phyloP scores from a whole-genome alignment of 2,329 filamentous ascomycete species.

The Stemphylium vesicarium region DNA sequence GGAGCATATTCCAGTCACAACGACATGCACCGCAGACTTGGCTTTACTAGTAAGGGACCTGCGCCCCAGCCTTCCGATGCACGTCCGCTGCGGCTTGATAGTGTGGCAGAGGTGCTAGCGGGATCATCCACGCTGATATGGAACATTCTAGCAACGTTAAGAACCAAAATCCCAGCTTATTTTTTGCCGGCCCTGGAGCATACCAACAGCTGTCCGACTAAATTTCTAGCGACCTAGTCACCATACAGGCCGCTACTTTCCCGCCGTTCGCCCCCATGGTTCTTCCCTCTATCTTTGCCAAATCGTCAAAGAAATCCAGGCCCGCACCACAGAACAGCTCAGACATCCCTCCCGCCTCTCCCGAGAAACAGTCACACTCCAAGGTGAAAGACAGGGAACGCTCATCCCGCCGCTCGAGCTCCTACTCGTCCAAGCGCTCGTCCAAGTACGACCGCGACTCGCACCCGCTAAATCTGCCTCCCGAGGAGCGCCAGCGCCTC shows the following conservation, averaged over 20 bases:
- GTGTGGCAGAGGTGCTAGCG: slow-evolving; percentile 25
- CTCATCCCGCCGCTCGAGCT: slow-evolving; percentile 36
- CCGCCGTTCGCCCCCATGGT: slow-evolving; percentile 41
- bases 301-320: slow-evolving; percentile 47
- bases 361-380: slow-evolving; percentile 46
- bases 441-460: slow-evolving; percentile 67
- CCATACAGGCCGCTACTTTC: slow-evolving; percentile 26
- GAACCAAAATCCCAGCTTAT: slow-evolving; percentile 24
- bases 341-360: slow-evolving; percentile 46
- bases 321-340: slow-evolving; percentile 27
- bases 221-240: slow-evolving; percentile 36
- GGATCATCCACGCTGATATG: slow-evolving; percentile 25
- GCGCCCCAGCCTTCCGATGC: slow-evolving; percentile 32
- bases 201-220: slow-evolving; percentile 40
- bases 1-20: background rate
- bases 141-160: slow-evolving; percentile 45
- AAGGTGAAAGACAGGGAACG: slow-evolving; percentile 42
- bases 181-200: slow-evolving; percentile 34
- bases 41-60: slow-evolving; percentile 1
- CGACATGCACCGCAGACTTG: background rate
- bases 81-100: slow-evolving; percentile 28
- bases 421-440: slow-evolving; percentile 46
- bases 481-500: slow-evolving; percentile 82
- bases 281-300: slow-evolving; percentile 48
- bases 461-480: slow-evolving; percentile 88